Evolutionary conservation across 192 early-diverging fungal species (phyloP), one percentile per base, ranked within the genome.

Genomic region (Powellomyces hirtus): DNA sequence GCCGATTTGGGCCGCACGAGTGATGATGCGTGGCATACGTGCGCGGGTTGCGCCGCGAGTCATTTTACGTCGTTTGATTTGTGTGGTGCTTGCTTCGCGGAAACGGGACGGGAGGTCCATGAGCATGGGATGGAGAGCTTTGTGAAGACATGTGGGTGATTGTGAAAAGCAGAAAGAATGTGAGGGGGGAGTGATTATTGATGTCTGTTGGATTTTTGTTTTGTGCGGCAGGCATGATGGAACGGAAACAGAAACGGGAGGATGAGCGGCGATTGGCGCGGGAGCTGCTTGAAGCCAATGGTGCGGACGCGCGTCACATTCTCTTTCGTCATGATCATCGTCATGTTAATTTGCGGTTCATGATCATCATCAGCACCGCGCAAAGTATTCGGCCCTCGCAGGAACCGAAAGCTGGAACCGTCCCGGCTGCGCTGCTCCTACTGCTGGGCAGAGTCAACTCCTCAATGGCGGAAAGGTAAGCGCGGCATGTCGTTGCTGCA

Each of bases 11-110:
- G 46, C 2, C n/a, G 46, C 46, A 49, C n/a, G n/a, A 24, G 46
- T 49, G 46, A 49, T 24, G 26, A 2, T 16, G 46, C n/a, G n/a
- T 49, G 46, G 46, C 26, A 51, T 45, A 78, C 34, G 77, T 78
- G 38, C 90, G 89, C 55, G 88, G 77, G 44, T 22, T 36, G 44
- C 60, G 74, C 0, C 76, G 83, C n/a, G 4, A 38, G 59, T 37
- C 89, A 88, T 63, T 92, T 90, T 61, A 77, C 86, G 0, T 79
- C 90, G 0, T 92, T 85, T 77, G 90, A 92, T 77, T 68, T 92
- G 20, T 92, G 90, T 59, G 18, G 16, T 0, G 44, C 35, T 8
- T 81, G 79, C 52, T 77, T 66, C 45, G 46, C 70, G 4, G 74
- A 79, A 30, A 73, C 70, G 18, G 70, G 69, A n/a, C 78, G 73